Evolutionary conservation across 495 filamentous ascomycete genomes (phyloP).

Genomic region (Trichoderma gamsii): DNA sequence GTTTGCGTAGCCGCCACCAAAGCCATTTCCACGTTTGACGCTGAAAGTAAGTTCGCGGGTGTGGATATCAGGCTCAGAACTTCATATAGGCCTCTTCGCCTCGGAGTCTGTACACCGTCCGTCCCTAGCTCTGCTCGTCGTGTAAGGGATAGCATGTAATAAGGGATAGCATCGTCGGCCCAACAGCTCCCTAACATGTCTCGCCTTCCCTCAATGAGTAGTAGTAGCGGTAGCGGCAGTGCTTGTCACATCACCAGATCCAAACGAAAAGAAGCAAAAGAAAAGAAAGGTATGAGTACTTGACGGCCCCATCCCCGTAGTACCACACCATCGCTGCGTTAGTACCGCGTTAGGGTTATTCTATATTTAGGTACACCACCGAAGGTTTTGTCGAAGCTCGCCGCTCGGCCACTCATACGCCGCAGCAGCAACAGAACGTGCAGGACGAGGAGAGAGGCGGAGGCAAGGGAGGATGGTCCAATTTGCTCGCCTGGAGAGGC

Average conservation of each 20-base stretch:
- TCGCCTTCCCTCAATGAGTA: too few species aligned
- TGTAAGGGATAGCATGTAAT: too few species aligned
- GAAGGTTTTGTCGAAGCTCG: conserved; percentile 11
- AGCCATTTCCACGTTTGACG: too few species aligned
- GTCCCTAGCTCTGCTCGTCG: too few species aligned
- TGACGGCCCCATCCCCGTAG: neutral
- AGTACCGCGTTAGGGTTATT: neutral
- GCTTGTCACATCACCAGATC: neutral
- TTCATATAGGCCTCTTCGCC: too few species aligned
- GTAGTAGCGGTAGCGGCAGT: too few species aligned
- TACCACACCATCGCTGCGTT: neutral
- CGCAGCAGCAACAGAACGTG: neutral
- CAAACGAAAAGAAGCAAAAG: neutral
- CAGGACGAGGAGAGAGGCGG: neutral
- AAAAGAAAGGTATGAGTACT: neutral
- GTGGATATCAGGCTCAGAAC: too few species aligned
- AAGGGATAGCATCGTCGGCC: too few species aligned
- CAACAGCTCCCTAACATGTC: too few species aligned
- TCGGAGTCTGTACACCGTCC: too few species aligned
- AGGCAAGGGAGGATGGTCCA: neutral
- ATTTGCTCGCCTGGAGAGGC: neutral
- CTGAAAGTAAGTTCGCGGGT: too few species aligned
- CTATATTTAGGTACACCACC: conserved; percentile 10
- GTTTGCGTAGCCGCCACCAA: too few species aligned
- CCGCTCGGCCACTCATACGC: conserved; percentile 2